Percentiles rank a stretch among this genome's conserved stretches.
Conservation (phyloP, 2,329 filamentous ascomycete species). For the Colletotrichum australisinense region DNA sequence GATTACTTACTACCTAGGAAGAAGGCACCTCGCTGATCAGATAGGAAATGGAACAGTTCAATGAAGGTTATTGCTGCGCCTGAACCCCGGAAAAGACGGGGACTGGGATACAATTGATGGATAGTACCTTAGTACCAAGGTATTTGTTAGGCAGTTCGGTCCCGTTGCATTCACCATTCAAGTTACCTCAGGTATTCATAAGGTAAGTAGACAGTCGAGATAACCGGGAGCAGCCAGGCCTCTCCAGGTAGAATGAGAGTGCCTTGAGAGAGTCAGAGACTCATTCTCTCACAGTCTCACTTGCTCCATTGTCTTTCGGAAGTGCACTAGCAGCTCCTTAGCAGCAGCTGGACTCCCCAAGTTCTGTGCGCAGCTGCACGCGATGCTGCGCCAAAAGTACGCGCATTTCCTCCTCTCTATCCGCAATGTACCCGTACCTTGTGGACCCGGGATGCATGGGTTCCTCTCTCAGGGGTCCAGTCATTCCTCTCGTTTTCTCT, state of each 20-base stretch:
- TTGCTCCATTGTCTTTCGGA: neutral
- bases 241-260: neutral
- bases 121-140: neutral
- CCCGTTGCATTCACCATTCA: neutral
- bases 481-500: neutral
- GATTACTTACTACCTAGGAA: too few species aligned
- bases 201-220: neutral
- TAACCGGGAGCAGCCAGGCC: conserved; percentile 1
- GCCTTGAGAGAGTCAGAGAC: neutral
- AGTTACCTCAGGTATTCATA: too few species aligned
- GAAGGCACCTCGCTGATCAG: neutral
- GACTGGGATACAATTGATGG: neutral
- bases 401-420: neutral
- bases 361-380: neutral
- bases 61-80: neutral
- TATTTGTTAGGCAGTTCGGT: neutral
- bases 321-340: neutral
- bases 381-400: conserved; percentile 11
- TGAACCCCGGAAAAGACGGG: neutral
- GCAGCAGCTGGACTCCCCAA: neutral
- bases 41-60: neutral
- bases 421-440: too few species aligned
- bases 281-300: too few species aligned
- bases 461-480: conserved; percentile 9
- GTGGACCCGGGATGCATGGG: neutral